Percentiles rank a stretch among this genome's conserved stretches.
phyloP scores from a whole-genome alignment of 805 yeast genomes.

The Jamesozyma piceae region DNA sequence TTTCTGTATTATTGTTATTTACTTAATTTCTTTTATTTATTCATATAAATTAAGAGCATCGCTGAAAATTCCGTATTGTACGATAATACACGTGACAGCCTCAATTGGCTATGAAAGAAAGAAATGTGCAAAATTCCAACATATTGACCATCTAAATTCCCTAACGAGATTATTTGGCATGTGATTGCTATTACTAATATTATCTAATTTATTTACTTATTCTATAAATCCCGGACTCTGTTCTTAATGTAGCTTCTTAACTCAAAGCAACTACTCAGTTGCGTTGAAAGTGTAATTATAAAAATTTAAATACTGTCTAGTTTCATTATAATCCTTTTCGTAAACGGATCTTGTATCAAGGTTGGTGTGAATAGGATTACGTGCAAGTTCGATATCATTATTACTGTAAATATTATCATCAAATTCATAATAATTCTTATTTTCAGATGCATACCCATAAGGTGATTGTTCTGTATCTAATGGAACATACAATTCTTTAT shows the following conservation, averaged over 20 bases:
- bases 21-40: not conserved
- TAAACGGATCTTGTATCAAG: conserved; percentile 1
- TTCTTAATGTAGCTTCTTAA: too few relatives aligned
- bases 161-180: too few relatives aligned
- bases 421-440: not conserved
- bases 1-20: not conserved
- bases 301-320: conserved; percentile 1
- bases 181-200: not conserved
- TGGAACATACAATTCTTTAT: not conserved
- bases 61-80: too few relatives aligned
- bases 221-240: not conserved
- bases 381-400: not conserved
- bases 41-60: not conserved
- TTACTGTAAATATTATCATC: not conserved
- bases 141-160: too few relatives aligned
- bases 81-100: too few relatives aligned
- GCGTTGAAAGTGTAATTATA: not conserved
- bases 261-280: too few relatives aligned
- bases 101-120: too few relatives aligned
- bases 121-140: too few relatives aligned
- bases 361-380: not conserved
- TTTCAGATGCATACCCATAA: too few relatives aligned
- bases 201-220: not conserved
- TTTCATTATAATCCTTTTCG: conserved; percentile 2
- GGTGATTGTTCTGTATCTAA: conserved; percentile 4